phyloP scores from a whole-genome alignment of 2,329 filamentous ascomycete genomes.

The Penicillium sp. region DNA sequence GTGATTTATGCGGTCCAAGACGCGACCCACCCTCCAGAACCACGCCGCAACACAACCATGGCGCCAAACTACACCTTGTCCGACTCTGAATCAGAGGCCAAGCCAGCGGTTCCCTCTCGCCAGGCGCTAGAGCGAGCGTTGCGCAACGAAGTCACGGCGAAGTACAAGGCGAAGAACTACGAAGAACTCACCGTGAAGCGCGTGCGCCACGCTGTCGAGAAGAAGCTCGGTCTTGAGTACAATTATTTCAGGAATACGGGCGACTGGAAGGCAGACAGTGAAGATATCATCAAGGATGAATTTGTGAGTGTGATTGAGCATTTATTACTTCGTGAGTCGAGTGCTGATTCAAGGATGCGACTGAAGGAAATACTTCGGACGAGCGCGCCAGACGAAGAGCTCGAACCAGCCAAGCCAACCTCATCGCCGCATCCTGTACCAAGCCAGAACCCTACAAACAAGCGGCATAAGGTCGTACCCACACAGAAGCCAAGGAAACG shows the following conservation, averaged over 20 bases:
- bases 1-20: neutral
- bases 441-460: conserved; percentile 27
- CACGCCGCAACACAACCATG: conserved; percentile 23
- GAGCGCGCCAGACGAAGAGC: conserved; percentile 10
- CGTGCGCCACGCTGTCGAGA: conserved; percentile 56
- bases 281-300: conserved; percentile 55
- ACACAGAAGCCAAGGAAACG: conserved; percentile 35
- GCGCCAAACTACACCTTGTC: conserved; percentile 34
- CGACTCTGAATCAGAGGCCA: conserved; percentile 31
- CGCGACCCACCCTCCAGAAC: neutral
- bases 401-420: conserved; percentile 10
- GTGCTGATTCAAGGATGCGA: conserved; percentile 8
- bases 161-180: conserved; percentile 42
- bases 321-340: neutral
- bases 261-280: conserved; percentile 58
- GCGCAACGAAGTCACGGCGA: conserved; percentile 39
- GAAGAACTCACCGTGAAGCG: conserved; percentile 60
- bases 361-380: neutral
- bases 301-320: conserved; percentile 41
- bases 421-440: conserved; percentile 18
- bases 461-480: conserved; percentile 28
- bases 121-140: conserved; percentile 39
- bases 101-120: conserved; percentile 32
- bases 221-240: conserved; percentile 51
- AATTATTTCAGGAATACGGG: conserved; percentile 58